Conservation (phyloP, 176 grass and related monocot species). For the Ensete glaucum region DNA sequence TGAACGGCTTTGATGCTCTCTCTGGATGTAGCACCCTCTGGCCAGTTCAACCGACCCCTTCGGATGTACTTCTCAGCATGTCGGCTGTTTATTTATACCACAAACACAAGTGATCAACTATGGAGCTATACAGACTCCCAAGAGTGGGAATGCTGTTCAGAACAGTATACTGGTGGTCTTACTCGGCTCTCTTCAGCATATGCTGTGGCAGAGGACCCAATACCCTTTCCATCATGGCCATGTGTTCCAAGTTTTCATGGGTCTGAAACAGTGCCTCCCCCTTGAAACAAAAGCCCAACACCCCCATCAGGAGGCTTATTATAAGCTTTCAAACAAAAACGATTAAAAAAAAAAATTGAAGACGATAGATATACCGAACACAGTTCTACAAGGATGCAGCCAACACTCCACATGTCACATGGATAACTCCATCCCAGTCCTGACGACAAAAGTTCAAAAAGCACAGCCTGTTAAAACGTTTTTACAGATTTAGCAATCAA, state of each 20-base stretch:
- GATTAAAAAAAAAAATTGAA: not conserved
- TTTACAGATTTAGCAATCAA: not conserved
- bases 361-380: not conserved
- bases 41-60: conserved; percentile 1
- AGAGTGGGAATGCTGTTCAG: not conserved
- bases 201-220: conserved; percentile 40
- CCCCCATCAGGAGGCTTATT: not conserved
- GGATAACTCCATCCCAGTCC: conserved; percentile 9
- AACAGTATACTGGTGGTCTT: not conserved
- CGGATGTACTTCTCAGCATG: conserved; percentile 4
- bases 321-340: not conserved
- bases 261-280: conserved; percentile 61
- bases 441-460: not conserved
- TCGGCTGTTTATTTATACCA: not conserved
- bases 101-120: not conserved
- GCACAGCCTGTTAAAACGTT: not conserved
- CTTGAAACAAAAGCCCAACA: conserved; percentile 7
- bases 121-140: not conserved
- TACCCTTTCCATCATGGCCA: conserved; percentile 64
- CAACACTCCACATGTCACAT: conserved; percentile 7
- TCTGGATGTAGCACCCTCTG: not conserved
- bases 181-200: conserved; percentile 48
- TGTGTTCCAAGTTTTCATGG: conserved; percentile 59
- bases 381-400: conserved; percentile 8
- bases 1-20: not conserved